Base-by-base conservation (phyloP, 2,329 filamentous ascomycete genomes). In the Anisogramma anomala region DNA sequence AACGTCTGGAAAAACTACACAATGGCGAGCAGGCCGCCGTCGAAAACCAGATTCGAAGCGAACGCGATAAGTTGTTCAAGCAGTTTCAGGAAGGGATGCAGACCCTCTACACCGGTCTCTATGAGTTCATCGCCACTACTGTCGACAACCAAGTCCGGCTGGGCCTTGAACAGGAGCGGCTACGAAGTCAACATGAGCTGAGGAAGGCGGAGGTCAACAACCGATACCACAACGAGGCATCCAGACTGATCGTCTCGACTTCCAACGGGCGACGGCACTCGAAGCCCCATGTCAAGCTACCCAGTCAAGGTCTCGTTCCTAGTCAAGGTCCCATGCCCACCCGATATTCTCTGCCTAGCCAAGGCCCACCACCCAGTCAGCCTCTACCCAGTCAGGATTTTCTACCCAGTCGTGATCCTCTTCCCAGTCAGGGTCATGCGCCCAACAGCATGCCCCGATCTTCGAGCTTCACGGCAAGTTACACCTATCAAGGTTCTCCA, bases 81-180 rank as follows among this genome's bases (percentile, higher is more conserved):
- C 44, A 46, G 20, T 18, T 46, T 13, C 44, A 46, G 31, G 41
- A 40, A 14, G 37, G 36, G 5, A 42, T 48, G 13, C 46, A 48
- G 22, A 27, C 26, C 15, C 28, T 36, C 27, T 42, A 46, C 23
- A 23, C 37, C 20, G 28, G 42, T 22, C 36, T 48, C 3, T 36
- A 34, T 9, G 32, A 39, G 6, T 33, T 36, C 19, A 41, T 44
- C 10, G 39, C 32, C 15, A 31, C 39, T 26, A 45, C 46, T 3
- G 27, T 48, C 18, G 40, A 34, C 9, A 39, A 25, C 6, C 42
- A 48, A 11, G 46, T 48, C 22, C 33, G 39, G 19, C 33, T 37
- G 3, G 35, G 39, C 11, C 36, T 48, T 19, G 30, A 46, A 25
- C 42, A 45, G 32, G 37, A 47, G 17, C 35, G 36, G 30, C 11